phyloP scores from a whole-genome alignment of 2,329 filamentous ascomycete genomes.

The Colletotrichum sp. region DNA sequence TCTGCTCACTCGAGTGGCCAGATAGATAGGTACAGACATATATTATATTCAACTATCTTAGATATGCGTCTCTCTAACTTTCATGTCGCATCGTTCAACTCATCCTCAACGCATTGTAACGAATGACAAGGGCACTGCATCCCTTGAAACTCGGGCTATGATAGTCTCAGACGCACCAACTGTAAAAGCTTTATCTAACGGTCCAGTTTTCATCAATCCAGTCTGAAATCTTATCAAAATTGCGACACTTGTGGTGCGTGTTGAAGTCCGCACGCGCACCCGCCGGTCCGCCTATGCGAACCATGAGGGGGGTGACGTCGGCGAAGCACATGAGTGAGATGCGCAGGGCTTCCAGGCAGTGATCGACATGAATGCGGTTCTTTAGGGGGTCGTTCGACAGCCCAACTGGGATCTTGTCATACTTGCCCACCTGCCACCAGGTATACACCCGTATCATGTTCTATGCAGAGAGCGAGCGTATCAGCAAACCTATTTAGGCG shows the following conservation, averaged over 20 bases:
- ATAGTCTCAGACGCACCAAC: background rate
- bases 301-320: constrained; percentile 20
- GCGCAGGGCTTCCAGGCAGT: constrained; percentile 22
- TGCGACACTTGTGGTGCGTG: constrained; percentile 22
- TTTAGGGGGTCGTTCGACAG: constrained; percentile 6
- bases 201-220: constrained; percentile 21
- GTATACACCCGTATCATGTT: constrained; percentile 21
- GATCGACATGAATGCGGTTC: constrained; percentile 21
- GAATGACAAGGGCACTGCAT: background rate
- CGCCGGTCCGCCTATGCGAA: background rate
- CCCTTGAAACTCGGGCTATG: background rate
- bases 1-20: background rate
- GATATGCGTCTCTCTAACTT: background rate
- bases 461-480: background rate
- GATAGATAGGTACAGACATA: background rate
- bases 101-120: background rate
- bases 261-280: constrained; percentile 18
- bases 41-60: background rate
- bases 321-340: constrained; percentile 22
- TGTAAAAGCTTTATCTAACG: background rate
- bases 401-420: background rate
- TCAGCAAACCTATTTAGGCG: background rate
- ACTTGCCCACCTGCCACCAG: constrained; percentile 13
- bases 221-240: constrained; percentile 19
- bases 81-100: background rate